Conservation (phyloP, 257 asterid genomes). For the Penstemon barbatus region DNA sequence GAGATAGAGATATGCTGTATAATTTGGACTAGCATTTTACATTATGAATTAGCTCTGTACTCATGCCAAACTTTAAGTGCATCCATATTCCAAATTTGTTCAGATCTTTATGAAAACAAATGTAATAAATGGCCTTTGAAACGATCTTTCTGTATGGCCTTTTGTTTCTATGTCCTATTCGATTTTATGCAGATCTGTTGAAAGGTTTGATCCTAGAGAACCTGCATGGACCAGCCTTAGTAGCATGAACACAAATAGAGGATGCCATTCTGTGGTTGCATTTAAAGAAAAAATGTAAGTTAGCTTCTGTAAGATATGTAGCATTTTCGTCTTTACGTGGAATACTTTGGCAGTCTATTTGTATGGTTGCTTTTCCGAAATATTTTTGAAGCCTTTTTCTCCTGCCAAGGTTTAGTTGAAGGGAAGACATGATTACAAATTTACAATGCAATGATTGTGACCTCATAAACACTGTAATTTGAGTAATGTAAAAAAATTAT, state of each 20-base stretch:
- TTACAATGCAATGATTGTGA: neutral
- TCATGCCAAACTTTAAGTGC: neutral
- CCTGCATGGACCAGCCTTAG: constrained; percentile 51
- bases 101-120: neutral
- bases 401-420: neutral
- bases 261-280: constrained; percentile 61
- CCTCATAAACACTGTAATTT: neutral
- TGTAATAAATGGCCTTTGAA: neutral
- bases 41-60: neutral
- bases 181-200: constrained; percentile 44
- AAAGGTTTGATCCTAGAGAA: constrained; percentile 77
- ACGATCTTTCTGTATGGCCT: constrained; percentile 2
- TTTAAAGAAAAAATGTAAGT: constrained; percentile 62
- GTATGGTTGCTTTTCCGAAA: neutral
- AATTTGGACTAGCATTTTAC: neutral
- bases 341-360: neutral
- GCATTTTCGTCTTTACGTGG: neutral
- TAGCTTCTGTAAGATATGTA: neutral
- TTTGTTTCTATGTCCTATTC: neutral
- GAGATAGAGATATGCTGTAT: too few relatives aligned
- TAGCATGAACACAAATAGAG: constrained; percentile 55
- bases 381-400: neutral
- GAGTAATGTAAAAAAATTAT: constrained; percentile 13
- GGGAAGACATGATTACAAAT: neutral
- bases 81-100: neutral